Conservation (phyloP, 345 rosid genomes). For the Brassica juncea region DNA sequence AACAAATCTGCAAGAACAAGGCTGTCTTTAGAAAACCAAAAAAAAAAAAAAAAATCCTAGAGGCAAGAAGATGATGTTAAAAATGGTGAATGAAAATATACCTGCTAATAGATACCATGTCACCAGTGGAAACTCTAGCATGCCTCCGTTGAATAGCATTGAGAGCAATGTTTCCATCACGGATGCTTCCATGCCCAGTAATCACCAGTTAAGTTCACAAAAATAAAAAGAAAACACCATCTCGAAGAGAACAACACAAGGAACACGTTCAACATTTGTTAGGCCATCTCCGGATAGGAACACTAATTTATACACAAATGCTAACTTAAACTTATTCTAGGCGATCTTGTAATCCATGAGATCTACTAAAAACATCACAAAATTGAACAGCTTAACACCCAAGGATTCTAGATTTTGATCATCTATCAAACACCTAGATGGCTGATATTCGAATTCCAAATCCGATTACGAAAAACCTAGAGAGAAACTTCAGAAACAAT, state of each 20-base stretch:
- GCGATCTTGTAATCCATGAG: neutral
- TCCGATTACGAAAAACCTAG: neutral
- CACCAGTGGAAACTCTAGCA: slow-evolving; percentile 86
- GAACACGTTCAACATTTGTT: neutral
- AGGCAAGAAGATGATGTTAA: neutral
- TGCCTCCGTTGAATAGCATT: slow-evolving; percentile 90
- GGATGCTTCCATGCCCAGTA: slow-evolving; percentile 75
- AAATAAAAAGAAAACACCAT: neutral
- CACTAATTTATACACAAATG: neutral
- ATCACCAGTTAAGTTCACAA: slow-evolving; percentile 55
- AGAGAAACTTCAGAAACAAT: neutral
- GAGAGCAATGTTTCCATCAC: slow-evolving; percentile 62
- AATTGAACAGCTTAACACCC: neutral
- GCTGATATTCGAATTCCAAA: neutral
- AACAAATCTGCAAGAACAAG: slow-evolving; percentile 53
- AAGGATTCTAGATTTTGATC: neutral
- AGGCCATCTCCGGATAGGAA: neutral
- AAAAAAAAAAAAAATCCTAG: neutral
- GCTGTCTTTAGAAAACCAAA: neutral
- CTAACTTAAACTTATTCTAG: neutral
- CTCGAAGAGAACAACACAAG: neutral
- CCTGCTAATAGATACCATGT: slow-evolving; percentile 69
- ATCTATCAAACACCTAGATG: neutral
- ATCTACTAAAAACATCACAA: neutral
- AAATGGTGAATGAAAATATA: slow-evolving; percentile 20